Evolutionary conservation across 1,139 yeast species (phyloP), one percentile per base, ranked within the genome.

Genomic region (Ogataea hybrid): DNA sequence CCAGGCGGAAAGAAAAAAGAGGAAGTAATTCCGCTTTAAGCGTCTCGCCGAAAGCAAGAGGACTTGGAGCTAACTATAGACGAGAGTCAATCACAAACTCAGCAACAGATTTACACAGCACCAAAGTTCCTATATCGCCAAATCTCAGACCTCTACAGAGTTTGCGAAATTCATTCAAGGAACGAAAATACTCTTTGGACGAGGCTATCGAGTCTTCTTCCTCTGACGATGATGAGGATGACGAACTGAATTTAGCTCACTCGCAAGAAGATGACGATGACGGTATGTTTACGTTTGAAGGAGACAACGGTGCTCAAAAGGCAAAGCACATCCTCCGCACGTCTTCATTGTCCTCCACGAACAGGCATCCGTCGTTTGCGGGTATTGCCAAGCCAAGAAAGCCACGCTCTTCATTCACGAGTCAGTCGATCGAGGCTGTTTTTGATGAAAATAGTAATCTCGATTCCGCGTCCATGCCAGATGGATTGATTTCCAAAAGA

Each of bases 71-170:
- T 10, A 39, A 25, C 25, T 50, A 43, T 29, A 54, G 81, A 54
- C 65, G 86, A 48, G 83, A 78, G 52, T 73, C 81, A 20, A 80
- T 81, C 40, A 75, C 84, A 20, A 71, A 68, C 51, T 62, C 68
- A 27, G 61, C 61, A 34, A 62, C 68, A 18, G 77, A 74, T 50
- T 59, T 71, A 32, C 81, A 76, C 57, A 69, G 68, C 50, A 53
- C 71, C 20, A 69, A 64, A 45, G 57, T 77, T 6, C 82, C 82
- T 12, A 36, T 44, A 1, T 64, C 68, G 14, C 69, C 69, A 6
- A 48, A 54, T 14, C 44, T 43, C 28, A 52, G 49, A 28, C 63
- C 63, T 11, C 34, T 57, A 22, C 61, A 52, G 36, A 51, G 40
- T 35, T 35, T 57, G 9, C 48, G 63, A 42, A 53, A 51, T 25